A percentile compares a stretch with the other conserved stretches of the same genome.
phyloP scores from a whole-genome alignment of 345 rosid species.

The Bruguiera sexangula region DNA sequence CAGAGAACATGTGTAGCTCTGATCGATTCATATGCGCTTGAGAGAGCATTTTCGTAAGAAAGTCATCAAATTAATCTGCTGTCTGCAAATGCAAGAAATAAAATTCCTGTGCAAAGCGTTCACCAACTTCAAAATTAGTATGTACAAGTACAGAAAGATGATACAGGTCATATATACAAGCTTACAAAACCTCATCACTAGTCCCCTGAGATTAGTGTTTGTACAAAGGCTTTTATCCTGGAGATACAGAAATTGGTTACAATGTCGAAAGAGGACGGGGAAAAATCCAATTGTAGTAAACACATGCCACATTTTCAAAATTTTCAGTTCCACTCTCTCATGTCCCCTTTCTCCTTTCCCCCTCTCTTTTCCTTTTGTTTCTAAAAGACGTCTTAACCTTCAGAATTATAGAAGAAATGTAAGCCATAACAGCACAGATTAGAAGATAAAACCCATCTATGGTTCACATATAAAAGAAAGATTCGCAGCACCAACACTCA shows the following conservation, averaged over 20 bases:
- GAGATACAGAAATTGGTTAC: background rate
- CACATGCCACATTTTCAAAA: background rate
- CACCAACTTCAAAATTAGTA: background rate
- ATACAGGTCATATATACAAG: constrained; percentile 9
- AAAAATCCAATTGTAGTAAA: constrained; percentile 2
- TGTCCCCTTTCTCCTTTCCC: background rate
- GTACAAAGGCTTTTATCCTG: background rate
- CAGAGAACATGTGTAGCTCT: too few species aligned
- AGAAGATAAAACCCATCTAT: background rate
- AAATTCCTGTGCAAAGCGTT: constrained; percentile 11
- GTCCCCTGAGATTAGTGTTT: background rate
- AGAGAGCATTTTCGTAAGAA: background rate
- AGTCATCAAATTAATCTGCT: background rate
- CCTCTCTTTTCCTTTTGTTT: background rate
- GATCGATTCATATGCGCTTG: constrained; percentile 11
- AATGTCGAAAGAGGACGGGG: background rate
- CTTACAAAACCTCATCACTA: background rate
- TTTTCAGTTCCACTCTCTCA: background rate
- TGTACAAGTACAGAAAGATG: constrained; percentile 16
- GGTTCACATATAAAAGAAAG: background rate
- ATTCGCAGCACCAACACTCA: constrained; percentile 1
- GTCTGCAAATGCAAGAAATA: background rate
- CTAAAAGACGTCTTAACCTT: background rate
- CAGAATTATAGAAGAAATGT: background rate
- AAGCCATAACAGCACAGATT: background rate